phyloP scores from a whole-genome alignment of 371 early-diverging fungal genomes.

The Capillidium rhysosporum region DNA sequence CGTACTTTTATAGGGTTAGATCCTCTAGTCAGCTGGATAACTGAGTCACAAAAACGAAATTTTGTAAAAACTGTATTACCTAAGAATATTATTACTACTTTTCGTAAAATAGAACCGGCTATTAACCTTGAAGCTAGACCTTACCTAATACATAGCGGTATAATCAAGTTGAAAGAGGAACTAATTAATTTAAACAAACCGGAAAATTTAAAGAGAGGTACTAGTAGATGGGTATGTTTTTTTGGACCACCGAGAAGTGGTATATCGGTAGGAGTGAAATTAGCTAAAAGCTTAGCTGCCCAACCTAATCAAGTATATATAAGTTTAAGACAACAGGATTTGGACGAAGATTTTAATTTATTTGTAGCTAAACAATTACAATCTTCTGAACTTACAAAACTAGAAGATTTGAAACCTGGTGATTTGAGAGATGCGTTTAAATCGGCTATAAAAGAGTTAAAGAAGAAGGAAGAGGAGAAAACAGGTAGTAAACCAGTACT shows the following conservation, averaged over 20 bases:
- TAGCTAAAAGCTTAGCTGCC: neutral
- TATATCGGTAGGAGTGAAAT: neutral
- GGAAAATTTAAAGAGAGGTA: neutral
- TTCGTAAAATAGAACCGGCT: neutral
- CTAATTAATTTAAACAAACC: neutral
- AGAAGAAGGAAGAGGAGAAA: neutral
- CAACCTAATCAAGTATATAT: neutral
- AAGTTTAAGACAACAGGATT: neutral
- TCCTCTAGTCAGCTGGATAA: neutral
- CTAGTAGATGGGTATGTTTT: neutral
- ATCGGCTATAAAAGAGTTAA: neutral
- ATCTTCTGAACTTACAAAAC: neutral
- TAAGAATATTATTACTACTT: neutral
- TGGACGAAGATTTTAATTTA: neutral
- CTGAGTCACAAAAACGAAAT: neutral
- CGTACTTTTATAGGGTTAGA: neutral
- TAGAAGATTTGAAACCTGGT: neutral
- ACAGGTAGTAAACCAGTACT: neutral
- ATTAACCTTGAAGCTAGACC: neutral
- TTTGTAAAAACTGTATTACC: neutral
- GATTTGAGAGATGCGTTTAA: neutral
- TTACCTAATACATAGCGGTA: neutral
- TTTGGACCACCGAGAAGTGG: neutral
- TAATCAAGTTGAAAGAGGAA: neutral
- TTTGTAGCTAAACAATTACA: slow-evolving; percentile 1